Percentiles rank a stretch among this genome's conserved stretches.
These are phyloP conservation scores for Boletus sp. DNA, from an alignment of 768 basidiomycete species.

Conservation along the genomic window DNA sequence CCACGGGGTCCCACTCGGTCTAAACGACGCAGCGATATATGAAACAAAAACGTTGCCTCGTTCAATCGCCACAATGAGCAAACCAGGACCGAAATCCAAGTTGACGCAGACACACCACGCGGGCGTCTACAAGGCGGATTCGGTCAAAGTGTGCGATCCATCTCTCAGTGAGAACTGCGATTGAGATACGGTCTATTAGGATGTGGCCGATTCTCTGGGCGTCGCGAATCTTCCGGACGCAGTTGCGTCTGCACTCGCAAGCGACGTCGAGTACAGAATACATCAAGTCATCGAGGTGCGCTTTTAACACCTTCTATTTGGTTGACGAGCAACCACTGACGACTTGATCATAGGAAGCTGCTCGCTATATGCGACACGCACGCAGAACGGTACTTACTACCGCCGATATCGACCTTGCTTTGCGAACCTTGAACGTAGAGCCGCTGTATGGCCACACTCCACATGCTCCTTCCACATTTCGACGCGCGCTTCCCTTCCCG, in stretches of 20 bases:
- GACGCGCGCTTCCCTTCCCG: constrained; percentile 47
- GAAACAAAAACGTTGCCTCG: neutral
- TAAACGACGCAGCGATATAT: no score
- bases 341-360: constrained; percentile 62
- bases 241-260: constrained; percentile 82
- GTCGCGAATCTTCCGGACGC: constrained; percentile 71
- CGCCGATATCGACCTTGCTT: constrained; percentile 88
- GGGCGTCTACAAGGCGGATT: constrained; percentile 61
- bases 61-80: constrained; percentile 30
- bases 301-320: neutral
- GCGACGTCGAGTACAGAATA: constrained; percentile 95
- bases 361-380: constrained; percentile 94
- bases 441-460: constrained; percentile 71
- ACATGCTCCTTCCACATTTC: constrained; percentile 32
- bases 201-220: constrained; percentile 85
- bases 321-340: neutral
- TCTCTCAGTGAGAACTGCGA: constrained; percentile 8
- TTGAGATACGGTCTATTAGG: constrained; percentile 46
- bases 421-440: constrained; percentile 94
- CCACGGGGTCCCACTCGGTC: no score
- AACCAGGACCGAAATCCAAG: constrained; percentile 46
- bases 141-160: constrained; percentile 49
- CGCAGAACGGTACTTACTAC: constrained; percentile 87
- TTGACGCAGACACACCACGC: constrained; percentile 47
- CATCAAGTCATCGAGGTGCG: constrained; percentile 90